A percentile compares a stretch with the other conserved stretches of the same genome.
Evolutionary conservation across 164 flowering plant species (phyloP).

Genomic region (Vitis vinifera): DNA sequence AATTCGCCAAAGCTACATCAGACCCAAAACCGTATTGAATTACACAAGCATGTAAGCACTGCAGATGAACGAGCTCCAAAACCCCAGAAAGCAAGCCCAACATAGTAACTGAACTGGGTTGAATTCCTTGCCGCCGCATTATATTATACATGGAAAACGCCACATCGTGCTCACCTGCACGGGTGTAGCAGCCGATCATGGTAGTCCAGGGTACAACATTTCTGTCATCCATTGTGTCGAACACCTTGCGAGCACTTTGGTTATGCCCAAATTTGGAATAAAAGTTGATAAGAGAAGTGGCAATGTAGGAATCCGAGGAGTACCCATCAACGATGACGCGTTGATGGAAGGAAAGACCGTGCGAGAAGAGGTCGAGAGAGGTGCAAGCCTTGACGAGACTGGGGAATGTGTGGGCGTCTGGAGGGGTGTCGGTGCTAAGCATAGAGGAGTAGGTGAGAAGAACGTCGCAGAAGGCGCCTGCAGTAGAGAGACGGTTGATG

Average conservation of each 20-base stretch:
- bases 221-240: constrained; percentile 62
- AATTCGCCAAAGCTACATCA: constrained; percentile 49
- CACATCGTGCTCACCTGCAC: constrained; percentile 32
- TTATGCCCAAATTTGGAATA: constrained; percentile 45
- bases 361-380: constrained; percentile 35
- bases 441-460: constrained; percentile 48
- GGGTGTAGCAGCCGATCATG: constrained; percentile 67
- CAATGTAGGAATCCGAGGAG: constrained; percentile 50
- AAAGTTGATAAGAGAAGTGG: constrained; percentile 56
- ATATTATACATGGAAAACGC: constrained; percentile 48
- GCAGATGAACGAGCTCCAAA: constrained; percentile 29
- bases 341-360: constrained; percentile 61
- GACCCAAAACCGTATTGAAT: constrained; percentile 43
- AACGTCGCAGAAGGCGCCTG: constrained; percentile 42
- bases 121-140: constrained; percentile 53
- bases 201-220: constrained; percentile 80
- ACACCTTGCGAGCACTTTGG: constrained; percentile 47
- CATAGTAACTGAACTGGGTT: constrained; percentile 64
- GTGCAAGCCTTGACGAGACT: constrained; percentile 72
- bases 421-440: constrained; percentile 33
- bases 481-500: constrained; percentile 46
- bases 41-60: constrained; percentile 54
- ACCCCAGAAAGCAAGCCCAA: constrained; percentile 55
- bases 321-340: constrained; percentile 48
- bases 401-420: constrained; percentile 64